Evolutionary conservation across 768 basidiomycete species (phyloP).

Genomic region (Fomitopsis pulvina): DNA sequence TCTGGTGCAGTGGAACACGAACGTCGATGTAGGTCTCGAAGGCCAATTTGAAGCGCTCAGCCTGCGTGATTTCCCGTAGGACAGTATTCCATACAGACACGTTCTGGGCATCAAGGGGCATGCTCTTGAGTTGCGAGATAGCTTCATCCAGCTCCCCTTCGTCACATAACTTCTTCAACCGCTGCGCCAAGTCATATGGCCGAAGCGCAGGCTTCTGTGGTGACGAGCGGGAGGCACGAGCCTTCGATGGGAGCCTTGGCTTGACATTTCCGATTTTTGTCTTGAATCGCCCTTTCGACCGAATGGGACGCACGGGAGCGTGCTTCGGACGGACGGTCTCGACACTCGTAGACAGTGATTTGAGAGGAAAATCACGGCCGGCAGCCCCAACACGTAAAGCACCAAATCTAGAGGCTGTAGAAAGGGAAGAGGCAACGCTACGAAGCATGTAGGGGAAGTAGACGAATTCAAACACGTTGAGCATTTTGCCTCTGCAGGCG

Average conservation of each 20-base stretch:
- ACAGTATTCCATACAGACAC: constrained; percentile 74
- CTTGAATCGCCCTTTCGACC: too few relatives aligned
- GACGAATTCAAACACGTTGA: not conserved
- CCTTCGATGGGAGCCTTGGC: not conserved
- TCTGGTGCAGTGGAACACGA: constrained; percentile 18
- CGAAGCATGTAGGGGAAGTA: not conserved
- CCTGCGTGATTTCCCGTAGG: constrained; percentile 58
- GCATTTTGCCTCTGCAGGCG: not conserved
- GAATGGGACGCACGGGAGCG: too few relatives aligned
- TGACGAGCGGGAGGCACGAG: too few relatives aligned
- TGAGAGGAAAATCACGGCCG: too few relatives aligned
- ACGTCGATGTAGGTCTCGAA: constrained; percentile 71
- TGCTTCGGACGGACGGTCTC: too few relatives aligned
- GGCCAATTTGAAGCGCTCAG: constrained; percentile 47
- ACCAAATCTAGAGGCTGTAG: not conserved
- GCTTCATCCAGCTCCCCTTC: constrained; percentile 55
- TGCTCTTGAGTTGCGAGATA: constrained; percentile 55
- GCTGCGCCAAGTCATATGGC: constrained; percentile 53
- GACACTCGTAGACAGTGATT: too few relatives aligned
- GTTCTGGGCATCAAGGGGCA: constrained; percentile 72
- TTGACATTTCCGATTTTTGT: not conserved
- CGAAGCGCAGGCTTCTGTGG: constrained; percentile 34
- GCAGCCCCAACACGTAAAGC: too few relatives aligned
- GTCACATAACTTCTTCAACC: constrained; percentile 53
- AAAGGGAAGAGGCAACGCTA: not conserved